Evolutionary conservation across 768 basidiomycete genomes (phyloP), one percentile per base, ranked within the genome.

Genomic region (Podaxis sp.): DNA sequence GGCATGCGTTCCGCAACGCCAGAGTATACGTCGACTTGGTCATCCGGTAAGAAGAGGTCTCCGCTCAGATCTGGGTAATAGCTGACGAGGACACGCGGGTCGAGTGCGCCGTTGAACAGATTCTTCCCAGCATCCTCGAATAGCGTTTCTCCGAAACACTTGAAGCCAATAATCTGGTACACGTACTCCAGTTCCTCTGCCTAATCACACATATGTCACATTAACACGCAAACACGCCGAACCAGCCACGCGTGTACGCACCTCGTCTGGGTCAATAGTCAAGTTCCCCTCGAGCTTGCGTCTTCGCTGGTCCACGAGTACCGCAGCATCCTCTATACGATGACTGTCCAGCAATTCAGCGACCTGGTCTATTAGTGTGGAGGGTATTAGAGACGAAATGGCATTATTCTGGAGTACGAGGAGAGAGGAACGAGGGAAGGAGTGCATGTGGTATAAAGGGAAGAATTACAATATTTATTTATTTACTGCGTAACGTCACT

Each of bases 121-220:
- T 92, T 83, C 65, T 83, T 84, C 17, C 88, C 89, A 0, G 95
- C 94, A 63, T 93, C 89, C 64, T 90, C 87, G 71, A 97, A 96
- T 55, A 87, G 79, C 0, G 92, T 93, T 71, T 93, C 91, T 33
- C 79, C 72, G 70, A 96, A 82, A 67, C 88, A 88, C 72, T 88
- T 84, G 70, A 91, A 91, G 15, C 92, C 95, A 58, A 96, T 84
- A 38, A 87, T 86, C 67, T 93, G 90, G 71, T 92, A 92, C 39
- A 93, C 80, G 67, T 92, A 93, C 64, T 83, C 82, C 53, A 95
- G 76, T 68, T 91, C 90, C 38, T 90, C 89, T 74, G 79, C 82
- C 88, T 80, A 39, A 22, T 28, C 8, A 49, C 17, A 61, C 4
- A 13, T 53, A 40, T 46, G 28, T 30, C 22, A 66, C 9, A 19